These are phyloP conservation scores for Przewalskia tangutica DNA, from an alignment of 257 asterid species.

Conservation along the genomic window DNA sequence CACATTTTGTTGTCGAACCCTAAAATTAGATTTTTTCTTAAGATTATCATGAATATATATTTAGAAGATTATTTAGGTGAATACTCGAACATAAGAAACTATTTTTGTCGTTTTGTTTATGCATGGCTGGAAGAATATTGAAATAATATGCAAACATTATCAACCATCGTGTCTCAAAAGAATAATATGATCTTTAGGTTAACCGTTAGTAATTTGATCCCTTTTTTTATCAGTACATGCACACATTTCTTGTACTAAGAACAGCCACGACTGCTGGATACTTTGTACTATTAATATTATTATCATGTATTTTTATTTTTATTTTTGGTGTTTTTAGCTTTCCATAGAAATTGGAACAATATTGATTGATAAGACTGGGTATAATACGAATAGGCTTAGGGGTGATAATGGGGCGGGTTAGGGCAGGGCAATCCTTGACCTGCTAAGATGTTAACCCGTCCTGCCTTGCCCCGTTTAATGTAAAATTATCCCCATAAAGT, in stretches of 20 bases:
- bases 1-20: not conserved
- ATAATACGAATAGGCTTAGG: not conserved
- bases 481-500: no score
- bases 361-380: not conserved
- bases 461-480: no score
- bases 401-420: no score
- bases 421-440: no score
- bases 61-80: not conserved
- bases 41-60: not conserved
- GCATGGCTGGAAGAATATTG: not conserved
- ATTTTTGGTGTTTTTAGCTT: not conserved
- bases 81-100: not conserved
- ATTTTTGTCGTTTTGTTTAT: not conserved
- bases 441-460: no score
- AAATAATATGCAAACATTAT: not conserved
- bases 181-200: not conserved
- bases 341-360: not conserved
- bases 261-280: no score
- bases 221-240: not conserved
- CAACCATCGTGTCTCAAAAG: not conserved
- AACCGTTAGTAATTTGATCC: not conserved
- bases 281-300: not conserved
- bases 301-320: not conserved
- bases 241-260: not conserved
- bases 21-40: not conserved